These are phyloP conservation scores for Sclerotinia subarctica DNA, from an alignment of 2,329 filamentous ascomycete species.

Conservation along the genomic window DNA sequence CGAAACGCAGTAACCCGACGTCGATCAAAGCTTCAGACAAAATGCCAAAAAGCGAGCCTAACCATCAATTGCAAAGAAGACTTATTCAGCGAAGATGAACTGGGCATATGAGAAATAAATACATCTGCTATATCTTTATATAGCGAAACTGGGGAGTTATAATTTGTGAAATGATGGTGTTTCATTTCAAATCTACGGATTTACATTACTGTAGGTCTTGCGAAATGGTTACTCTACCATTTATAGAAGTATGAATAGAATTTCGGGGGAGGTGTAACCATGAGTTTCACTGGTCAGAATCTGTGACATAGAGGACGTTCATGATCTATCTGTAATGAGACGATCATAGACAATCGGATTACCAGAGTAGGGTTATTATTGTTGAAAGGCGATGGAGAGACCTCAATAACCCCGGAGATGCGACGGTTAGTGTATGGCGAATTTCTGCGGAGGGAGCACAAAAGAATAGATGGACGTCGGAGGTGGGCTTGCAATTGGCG, in stretches of 20 bases:
- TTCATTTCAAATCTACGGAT: background rate
- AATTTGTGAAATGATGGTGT: background rate
- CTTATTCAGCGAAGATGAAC: constrained; percentile 34
- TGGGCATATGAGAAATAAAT: constrained; percentile 31
- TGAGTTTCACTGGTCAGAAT: background rate
- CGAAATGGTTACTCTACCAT: background rate
- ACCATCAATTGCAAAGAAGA: background rate
- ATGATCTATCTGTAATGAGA: background rate
- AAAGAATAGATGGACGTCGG: constrained; percentile 1
- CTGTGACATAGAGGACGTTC: background rate
- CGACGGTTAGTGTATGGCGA: constrained; percentile 2
- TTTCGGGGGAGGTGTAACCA: background rate
- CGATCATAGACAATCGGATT: background rate
- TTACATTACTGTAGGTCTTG: background rate
- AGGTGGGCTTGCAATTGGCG: background rate
- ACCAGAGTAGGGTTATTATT: background rate
- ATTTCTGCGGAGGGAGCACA: background rate
- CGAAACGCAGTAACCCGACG: constrained; percentile 20
- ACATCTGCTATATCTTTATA: background rate
- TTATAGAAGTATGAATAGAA: background rate
- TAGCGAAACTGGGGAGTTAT: background rate
- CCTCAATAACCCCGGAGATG: background rate
- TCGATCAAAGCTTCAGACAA: background rate
- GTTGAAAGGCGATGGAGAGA: too few relatives aligned
- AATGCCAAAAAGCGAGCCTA: background rate